Evolutionary conservation across 352 stramenopile genomes (phyloP), one percentile per base, ranked within the genome.

Genomic region (Phytopythium sindhum): DNA sequence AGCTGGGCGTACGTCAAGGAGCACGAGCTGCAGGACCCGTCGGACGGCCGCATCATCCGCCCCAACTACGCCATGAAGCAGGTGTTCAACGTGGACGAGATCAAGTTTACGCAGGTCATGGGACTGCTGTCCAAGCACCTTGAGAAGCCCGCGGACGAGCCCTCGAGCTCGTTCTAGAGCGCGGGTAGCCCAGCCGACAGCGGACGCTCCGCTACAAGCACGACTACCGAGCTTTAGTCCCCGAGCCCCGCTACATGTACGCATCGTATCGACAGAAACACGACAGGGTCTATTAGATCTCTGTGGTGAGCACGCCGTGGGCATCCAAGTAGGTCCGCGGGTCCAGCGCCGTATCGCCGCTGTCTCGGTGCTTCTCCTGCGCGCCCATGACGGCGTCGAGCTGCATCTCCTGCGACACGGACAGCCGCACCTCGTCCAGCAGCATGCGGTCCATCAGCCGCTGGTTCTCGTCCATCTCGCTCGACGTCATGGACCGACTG

Each of bases 361-460:
- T 66, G 51, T 63, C 60, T n/a, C 72, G 66, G 14, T 84, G 60
- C 8, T 83, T 29, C 9, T 68, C 55, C 31, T 65, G 58, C 15
- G 71, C 52, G 26, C 62, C 33, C 37, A 65, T 52, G 39, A 51
- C 53, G 26, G 72, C 64, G 14, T 63, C 65, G 6, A 85, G 57
- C 29, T 82, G 65, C 58, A 85, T 77, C 54, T 90, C 78, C 23
- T 76, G 74, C 45, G 57, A 71, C 29, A 78, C 74, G 29, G 74
- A 83, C 10, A 88, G 60, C 1, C 77, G 78, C 69, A 89, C 78
- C 56, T 90, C 84, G 54, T 87, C 56, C 24, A 61, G 24, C 63
- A 92, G 65, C 77, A 92, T 92, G 33, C 74, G 78, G 59, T 92
- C 84, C 84, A 92, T 88, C 62, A 92, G 85, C 50, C 81, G 80